Percentiles rank a stretch among this genome's conserved stretches.
Conservation (phyloP, 306 rosid species). For the Cicer bijugum region DNA sequence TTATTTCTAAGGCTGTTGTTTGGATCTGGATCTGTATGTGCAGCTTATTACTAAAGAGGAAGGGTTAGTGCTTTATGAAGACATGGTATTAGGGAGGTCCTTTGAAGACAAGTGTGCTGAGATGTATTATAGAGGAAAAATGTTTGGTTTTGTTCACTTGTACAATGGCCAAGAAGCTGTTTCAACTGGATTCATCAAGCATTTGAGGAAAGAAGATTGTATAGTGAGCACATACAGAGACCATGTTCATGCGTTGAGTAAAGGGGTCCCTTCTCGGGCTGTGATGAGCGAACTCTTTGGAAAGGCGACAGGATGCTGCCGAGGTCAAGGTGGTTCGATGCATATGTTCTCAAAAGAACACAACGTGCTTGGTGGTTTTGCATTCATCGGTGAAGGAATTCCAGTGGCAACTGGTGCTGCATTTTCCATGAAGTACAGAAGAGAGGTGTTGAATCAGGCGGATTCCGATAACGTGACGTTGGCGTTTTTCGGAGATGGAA, state of each 20-base stretch:
- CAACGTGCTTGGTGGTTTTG: constrained; percentile 91
- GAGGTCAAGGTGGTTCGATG: constrained; percentile 99
- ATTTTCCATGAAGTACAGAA: constrained; percentile 76
- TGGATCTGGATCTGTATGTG: constrained; percentile 40
- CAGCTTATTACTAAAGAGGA: constrained; percentile 92
- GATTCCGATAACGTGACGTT: constrained; percentile 75
- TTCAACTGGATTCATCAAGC: constrained; percentile 93
- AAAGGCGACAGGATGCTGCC: constrained; percentile 93
- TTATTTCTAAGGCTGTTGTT: constrained; percentile 37
- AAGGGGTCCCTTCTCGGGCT: constrained; percentile 88
- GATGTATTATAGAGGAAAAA: constrained; percentile 96
- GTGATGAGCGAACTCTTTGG: constrained; percentile 99
- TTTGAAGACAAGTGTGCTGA: constrained; percentile 99
- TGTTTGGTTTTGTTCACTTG: constrained; percentile 98
- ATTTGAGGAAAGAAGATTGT: constrained; percentile 72
- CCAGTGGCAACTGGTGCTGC: constrained; percentile 98
- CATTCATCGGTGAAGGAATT: constrained; percentile 98
- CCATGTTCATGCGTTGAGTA: constrained; percentile 96
- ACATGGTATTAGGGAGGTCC: constrained; percentile 87
- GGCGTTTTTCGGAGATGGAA: constrained; percentile 97
- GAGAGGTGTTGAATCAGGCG: constrained; percentile 80
- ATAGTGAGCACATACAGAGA: constrained; percentile 96
- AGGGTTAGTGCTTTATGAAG: constrained; percentile 88
- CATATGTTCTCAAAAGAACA: constrained; percentile 97
- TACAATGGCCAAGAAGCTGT: constrained; percentile 99